A percentile compares a stretch with the other conserved stretches of the same genome.
phyloP scores from a whole-genome alignment of 148 eudicot species.

The Cornus florida region DNA sequence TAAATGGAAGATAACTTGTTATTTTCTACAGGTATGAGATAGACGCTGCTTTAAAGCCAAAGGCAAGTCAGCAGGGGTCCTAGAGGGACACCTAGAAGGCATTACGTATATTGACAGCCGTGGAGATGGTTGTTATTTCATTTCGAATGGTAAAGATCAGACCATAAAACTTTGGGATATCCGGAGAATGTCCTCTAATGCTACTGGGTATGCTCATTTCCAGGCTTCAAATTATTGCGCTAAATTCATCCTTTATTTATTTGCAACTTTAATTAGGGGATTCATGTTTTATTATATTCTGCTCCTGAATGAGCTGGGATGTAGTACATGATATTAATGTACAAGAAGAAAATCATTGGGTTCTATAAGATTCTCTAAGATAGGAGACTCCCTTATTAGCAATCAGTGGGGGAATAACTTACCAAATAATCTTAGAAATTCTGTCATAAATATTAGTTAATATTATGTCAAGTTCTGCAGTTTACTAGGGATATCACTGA shows the following conservation, averaged over 20 bases:
- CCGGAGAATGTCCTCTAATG: constrained; percentile 58
- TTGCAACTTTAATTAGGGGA: neutral
- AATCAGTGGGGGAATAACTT: neutral
- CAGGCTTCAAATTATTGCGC: neutral
- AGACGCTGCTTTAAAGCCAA: constrained; percentile 61
- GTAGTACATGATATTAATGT: neutral
- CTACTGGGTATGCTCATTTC: constrained; percentile 33
- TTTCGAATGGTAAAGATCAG: constrained; percentile 86
- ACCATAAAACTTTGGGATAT: constrained; percentile 73
- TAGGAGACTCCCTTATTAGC: too few relatives aligned
- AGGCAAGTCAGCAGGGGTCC: constrained; percentile 60
- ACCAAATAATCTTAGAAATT: neutral
- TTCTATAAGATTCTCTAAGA: neutral
- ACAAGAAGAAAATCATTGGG: neutral
- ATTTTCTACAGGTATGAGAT: constrained; percentile 64
- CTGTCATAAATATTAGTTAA: neutral
- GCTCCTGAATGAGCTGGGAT: neutral
- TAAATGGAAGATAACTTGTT: neutral
- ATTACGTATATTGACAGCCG: constrained; percentile 69
- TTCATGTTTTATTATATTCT: too few relatives aligned
- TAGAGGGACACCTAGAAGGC: constrained; percentile 74
- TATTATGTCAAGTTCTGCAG: neutral
- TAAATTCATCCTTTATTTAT: neutral
- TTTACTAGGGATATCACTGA: neutral
- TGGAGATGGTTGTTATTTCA: constrained; percentile 76